Base-by-base conservation (phyloP, 495 filamentous ascomycete species). In the Talaromyces trachyspermus region DNA sequence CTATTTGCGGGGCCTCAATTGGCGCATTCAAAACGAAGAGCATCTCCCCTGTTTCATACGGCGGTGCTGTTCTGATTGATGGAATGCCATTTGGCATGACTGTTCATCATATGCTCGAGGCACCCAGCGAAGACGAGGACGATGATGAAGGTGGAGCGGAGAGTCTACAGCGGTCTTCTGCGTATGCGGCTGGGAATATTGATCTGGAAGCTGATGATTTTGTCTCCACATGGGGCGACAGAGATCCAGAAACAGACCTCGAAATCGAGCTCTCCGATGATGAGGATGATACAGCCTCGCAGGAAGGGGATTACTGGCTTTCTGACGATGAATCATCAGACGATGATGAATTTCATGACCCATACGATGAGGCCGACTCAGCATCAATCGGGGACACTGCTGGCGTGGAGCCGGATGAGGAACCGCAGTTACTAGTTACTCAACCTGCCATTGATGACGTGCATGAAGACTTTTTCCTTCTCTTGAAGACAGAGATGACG, bases 81-180 rank as follows among this genome's bases (percentile, higher is more conserved):
- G 80, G 84, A 43, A 77, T 83, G 51, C 79, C 84, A 1, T 92
- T 87, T 58, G 91, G 90, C 6, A 88, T 96, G 83, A 95, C 85
- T 14, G 91, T 96, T 2, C 91, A 97, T 53, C 91, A 97, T 59
- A 87, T 97, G 81, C 74, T 97, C 1, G 91, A 97, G 53, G 79
- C 84, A 12, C 85, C 85, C 4, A 85, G 83, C 22, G 76, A 82
- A 12, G 77, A 79, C 32, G 76, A 81, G 36, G 64, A 59, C 12
- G 76, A 82, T 11, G 76, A 79, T 26, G 76, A 81, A 36, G 64
- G 57, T 9, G 37, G 38, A 10, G 62, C 55, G 24, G 50, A 50
- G 10, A 57, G 60, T 24, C 51, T 42, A 3, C 68, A 66, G 11
- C 48, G 58, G 0, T 60, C 68, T 8, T 73, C 68, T 2, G 53